Percentiles rank a stretch among this genome's conserved stretches.
Evolutionary conservation across 306 rosid species (phyloP).

Genomic region (Vigna radiata): DNA sequence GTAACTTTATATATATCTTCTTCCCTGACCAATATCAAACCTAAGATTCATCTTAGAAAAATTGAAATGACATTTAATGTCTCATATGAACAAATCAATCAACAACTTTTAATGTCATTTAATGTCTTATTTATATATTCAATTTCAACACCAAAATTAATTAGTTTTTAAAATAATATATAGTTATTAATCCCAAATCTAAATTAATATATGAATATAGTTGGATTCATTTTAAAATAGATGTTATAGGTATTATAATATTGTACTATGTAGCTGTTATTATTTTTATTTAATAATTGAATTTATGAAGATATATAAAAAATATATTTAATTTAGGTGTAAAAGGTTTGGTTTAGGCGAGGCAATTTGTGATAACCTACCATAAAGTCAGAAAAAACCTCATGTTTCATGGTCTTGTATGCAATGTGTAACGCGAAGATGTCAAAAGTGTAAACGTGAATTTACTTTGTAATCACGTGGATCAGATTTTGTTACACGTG

Average conservation of each 20-base stretch:
- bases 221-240: too few relatives aligned
- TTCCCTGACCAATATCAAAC: too few relatives aligned
- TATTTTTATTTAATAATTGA: not conserved
- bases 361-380: not conserved
- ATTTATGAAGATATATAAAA: not conserved
- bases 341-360: too few relatives aligned
- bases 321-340: too few relatives aligned
- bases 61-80: too few relatives aligned
- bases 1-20: too few relatives aligned
- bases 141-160: not conserved
- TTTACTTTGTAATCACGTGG: not conserved
- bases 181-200: not conserved
- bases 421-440: not conserved
- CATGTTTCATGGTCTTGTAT: not conserved
- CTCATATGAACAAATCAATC: too few relatives aligned
- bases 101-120: too few relatives aligned
- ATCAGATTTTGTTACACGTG: slow-evolving; percentile 4
- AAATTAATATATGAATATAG: not conserved
- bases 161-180: too few relatives aligned
- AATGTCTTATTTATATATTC: too few relatives aligned
- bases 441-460: not conserved
- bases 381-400: not conserved
- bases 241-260: too few relatives aligned
- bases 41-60: too few relatives aligned
- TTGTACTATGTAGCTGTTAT: not conserved